phyloP scores from a whole-genome alignment of 2,329 filamentous ascomycete genomes.

The Aspergillus sp. region DNA sequence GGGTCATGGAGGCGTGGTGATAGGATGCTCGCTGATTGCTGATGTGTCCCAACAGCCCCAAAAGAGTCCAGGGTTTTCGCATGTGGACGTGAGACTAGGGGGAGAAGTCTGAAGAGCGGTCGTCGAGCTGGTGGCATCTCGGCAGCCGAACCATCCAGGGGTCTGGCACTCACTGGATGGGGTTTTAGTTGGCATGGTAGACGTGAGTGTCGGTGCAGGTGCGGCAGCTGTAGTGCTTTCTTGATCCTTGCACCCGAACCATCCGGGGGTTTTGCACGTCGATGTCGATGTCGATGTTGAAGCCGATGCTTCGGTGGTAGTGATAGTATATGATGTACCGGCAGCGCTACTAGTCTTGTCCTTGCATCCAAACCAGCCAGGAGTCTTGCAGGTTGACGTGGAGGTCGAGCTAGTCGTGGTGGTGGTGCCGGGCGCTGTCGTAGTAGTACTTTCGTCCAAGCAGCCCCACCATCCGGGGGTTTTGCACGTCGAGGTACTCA shows the following conservation, averaged over 20 bases:
- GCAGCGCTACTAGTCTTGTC: conserved; percentile 33
- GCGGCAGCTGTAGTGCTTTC: conserved; percentile 29
- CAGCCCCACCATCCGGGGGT: conserved; percentile 89
- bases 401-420: conserved; percentile 36
- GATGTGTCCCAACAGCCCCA: conserved; percentile 55
- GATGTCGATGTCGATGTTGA: conserved; percentile 31
- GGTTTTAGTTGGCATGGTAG: conserved; percentile 16
- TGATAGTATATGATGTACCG: conserved; percentile 20
- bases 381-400: conserved; percentile 41
- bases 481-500: conserved; percentile 80
- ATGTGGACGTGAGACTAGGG: conserved; percentile 30
- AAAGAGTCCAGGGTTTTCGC: conserved; percentile 55
- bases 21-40: conserved; percentile 28
- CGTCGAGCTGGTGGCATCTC: conserved; percentile 24
- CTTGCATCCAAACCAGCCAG: conserved; percentile 46
- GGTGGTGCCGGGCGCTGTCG: conserved; percentile 35
- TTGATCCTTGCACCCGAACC: conserved; percentile 46
- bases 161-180: conserved; percentile 26
- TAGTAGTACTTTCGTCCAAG: conserved; percentile 50
- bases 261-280: conserved; percentile 44
- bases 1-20: conserved; percentile 23
- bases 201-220: conserved; percentile 16
- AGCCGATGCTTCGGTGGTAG: conserved; percentile 31
- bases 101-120: conserved; percentile 14
- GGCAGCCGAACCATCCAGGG: conserved; percentile 39